A percentile compares a stretch with the other conserved stretches of the same genome.
Conservation (phyloP, 2,329 filamentous ascomycete genomes). For the Lasiodiplodia theobromae region DNA sequence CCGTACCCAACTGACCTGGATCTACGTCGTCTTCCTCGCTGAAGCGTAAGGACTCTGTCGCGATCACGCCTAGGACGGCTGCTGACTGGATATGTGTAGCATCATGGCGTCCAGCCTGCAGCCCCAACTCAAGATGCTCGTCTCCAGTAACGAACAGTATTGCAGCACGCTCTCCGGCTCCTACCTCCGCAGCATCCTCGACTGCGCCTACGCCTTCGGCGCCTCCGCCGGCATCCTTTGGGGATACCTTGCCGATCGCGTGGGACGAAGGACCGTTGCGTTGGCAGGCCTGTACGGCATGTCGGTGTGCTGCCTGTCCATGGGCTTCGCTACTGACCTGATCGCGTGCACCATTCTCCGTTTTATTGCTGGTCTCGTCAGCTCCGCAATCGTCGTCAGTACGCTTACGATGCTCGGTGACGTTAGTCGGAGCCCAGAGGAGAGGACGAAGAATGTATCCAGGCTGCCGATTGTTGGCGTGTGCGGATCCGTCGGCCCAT, state of each 20-base stretch:
- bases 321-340: slow-evolving; percentile 56
- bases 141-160: slow-evolving; percentile 50
- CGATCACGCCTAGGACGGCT: background rate
- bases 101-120: slow-evolving; percentile 59
- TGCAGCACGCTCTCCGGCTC: slow-evolving; percentile 55
- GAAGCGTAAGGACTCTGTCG: slow-evolving; percentile 48
- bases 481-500: slow-evolving; percentile 54
- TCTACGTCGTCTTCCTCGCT: slow-evolving; percentile 56
- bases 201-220: slow-evolving; percentile 57
- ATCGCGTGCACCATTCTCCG: slow-evolving; percentile 52
- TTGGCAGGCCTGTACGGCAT: slow-evolving; percentile 53
- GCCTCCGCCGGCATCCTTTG: slow-evolving; percentile 54
- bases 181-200: slow-evolving; percentile 56
- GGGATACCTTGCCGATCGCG: slow-evolving; percentile 53
- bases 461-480: slow-evolving; percentile 54
- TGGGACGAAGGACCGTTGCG: slow-evolving; percentile 54
- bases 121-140: slow-evolving; percentile 55
- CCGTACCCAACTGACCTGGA: slow-evolving; percentile 46
- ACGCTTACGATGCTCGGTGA: slow-evolving; percentile 57
- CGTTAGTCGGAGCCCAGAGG: slow-evolving; percentile 45
- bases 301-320: slow-evolving; percentile 53
- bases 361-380: slow-evolving; percentile 53
- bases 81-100: slow-evolving; percentile 33
- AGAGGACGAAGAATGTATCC: slow-evolving; percentile 51
- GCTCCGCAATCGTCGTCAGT: slow-evolving; percentile 54